Percentiles rank a stretch among this genome's conserved stretches.
Evolutionary conservation across 805 yeast species (phyloP).

Genomic region (Myxozyma sirexii): DNA sequence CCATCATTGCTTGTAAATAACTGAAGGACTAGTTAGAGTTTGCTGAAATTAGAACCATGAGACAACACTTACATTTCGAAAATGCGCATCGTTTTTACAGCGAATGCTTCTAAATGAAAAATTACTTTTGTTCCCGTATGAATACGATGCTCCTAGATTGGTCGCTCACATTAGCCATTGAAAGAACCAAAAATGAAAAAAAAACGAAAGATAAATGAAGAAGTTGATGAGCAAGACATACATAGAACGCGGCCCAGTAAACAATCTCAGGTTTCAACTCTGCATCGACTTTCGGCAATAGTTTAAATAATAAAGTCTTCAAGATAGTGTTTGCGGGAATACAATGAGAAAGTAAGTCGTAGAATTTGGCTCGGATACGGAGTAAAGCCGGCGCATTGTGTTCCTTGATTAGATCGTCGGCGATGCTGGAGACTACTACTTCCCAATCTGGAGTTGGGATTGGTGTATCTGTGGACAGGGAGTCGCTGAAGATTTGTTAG

Average conservation of each 20-base stretch:
- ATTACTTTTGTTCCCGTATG: conserved; percentile 85
- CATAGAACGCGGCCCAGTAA: conserved; percentile 35
- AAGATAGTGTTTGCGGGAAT: conserved; percentile 85
- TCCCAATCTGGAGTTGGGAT: conserved; percentile 87
- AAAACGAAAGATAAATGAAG: too few relatives aligned
- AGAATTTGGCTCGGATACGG: conserved; percentile 64
- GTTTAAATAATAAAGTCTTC: conserved; percentile 53
- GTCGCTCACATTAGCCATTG: not conserved
- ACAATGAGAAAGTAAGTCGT: conserved; percentile 89
- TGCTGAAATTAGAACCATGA: not conserved
- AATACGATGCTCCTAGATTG: conserved; percentile 70
- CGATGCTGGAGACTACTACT: conserved; percentile 67
- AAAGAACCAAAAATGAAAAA: not conserved
- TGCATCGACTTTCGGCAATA: conserved; percentile 40
- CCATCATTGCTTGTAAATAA: conserved; percentile 11
- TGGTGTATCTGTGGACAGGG: conserved; percentile 45
- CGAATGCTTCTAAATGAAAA: conserved; percentile 92
- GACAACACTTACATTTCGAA: conserved; percentile 48
- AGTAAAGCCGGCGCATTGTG: conserved; percentile 59
- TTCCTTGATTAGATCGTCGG: conserved; percentile 56
- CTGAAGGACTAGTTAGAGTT: not conserved
- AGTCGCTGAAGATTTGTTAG: too few relatives aligned
- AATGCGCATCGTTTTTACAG: conserved; percentile 82
- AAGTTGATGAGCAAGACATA: too few relatives aligned
- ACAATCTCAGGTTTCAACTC: conserved; percentile 38